Percentiles rank a stretch among this genome's conserved stretches.
These are phyloP conservation scores for Phyllachora maydis DNA, from an alignment of 2,329 filamentous ascomycete genomes.

Conservation along the genomic window DNA sequence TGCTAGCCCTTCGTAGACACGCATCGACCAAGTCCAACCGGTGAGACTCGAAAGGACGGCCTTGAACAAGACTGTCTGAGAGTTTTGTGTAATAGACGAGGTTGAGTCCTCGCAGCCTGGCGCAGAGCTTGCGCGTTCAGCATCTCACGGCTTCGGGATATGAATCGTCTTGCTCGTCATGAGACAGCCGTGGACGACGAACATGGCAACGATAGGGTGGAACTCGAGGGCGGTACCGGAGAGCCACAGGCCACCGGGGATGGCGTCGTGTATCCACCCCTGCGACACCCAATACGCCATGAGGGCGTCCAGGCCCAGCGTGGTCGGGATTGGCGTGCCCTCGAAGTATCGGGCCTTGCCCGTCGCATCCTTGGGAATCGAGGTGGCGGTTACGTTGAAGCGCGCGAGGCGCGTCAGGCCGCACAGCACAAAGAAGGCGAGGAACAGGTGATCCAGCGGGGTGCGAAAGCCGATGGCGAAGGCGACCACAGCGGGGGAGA, in stretches of 20 bases:
- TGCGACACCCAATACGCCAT: slow-evolving; percentile 82
- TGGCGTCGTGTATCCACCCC: slow-evolving; percentile 54
- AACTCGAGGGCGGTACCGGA: slow-evolving; percentile 54
- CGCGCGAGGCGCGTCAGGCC: slow-evolving; percentile 83
- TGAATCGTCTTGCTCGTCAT: slow-evolving; percentile 94
- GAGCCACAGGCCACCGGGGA: slow-evolving; percentile 58
- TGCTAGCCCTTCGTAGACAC: too few relatives aligned
- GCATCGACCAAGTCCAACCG: too few relatives aligned
- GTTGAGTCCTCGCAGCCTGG: too few relatives aligned
- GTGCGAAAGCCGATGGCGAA: slow-evolving; percentile 83
- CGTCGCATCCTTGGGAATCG: slow-evolving; percentile 73
- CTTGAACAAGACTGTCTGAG: too few relatives aligned
- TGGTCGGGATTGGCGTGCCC: slow-evolving; percentile 88
- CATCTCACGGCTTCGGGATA: slow-evolving; percentile 72
- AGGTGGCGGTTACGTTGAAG: slow-evolving; percentile 89
- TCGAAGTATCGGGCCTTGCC: slow-evolving; percentile 95
- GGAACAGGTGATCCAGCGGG: slow-evolving; percentile 53
- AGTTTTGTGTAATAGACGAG: too few relatives aligned
- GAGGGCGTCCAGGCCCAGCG: slow-evolving; percentile 54
- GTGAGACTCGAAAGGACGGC: too few relatives aligned
- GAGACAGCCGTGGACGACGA: slow-evolving; percentile 72
- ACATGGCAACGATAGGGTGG: slow-evolving; percentile 64
- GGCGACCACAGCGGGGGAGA: slow-evolving; percentile 69
- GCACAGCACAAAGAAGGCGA: slow-evolving; percentile 84
- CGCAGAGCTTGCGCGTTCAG: too few relatives aligned